Conservation (phyloP, 176 grass and related monocot genomes). For the Zoysia pacifica region DNA sequence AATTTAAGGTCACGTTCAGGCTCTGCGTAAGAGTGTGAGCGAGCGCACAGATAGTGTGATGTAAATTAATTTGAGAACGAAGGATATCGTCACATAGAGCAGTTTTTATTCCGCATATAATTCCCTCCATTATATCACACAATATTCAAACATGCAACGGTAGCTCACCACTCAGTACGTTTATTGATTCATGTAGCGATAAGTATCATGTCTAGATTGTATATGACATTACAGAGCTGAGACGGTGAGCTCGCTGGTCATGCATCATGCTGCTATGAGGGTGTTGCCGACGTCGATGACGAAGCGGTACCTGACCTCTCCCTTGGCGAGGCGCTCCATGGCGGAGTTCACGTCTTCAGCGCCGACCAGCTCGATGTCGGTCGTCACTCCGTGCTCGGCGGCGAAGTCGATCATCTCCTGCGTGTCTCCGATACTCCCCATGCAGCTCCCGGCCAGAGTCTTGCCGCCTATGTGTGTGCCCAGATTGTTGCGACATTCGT, state of each 20-base stretch:
- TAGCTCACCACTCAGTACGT: slow-evolving; percentile 6
- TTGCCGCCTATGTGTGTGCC: slow-evolving; percentile 48
- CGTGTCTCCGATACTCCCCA: slow-evolving; percentile 58
- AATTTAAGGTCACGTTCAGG: neutral
- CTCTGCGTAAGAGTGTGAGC: neutral
- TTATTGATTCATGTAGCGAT: slow-evolving; percentile 3
- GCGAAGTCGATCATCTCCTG: slow-evolving; percentile 76
- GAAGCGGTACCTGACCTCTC: slow-evolving; percentile 65
- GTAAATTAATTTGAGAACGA: no score
- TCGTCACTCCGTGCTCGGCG: slow-evolving; percentile 30
- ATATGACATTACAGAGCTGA: slow-evolving; percentile 27
- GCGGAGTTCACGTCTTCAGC: slow-evolving; percentile 43
- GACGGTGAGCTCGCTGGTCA: slow-evolving; percentile 18
- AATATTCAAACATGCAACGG: neutral
- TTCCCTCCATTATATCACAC: neutral
- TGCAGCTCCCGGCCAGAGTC: slow-evolving; percentile 49
- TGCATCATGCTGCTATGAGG: slow-evolving; percentile 35
- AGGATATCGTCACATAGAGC: neutral
- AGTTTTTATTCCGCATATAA: slow-evolving; percentile 17
- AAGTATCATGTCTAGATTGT: neutral
- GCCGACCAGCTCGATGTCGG: slow-evolving; percentile 51
- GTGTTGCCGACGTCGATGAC: slow-evolving; percentile 68
- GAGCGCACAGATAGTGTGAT: neutral
- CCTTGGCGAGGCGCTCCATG: slow-evolving; percentile 57
- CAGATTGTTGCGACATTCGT: neutral